Percentiles rank a stretch among this genome's conserved stretches.
phyloP scores from a whole-genome alignment of 192 early-diverging fungal genomes.

The Phycomyces blakesleeanus region DNA sequence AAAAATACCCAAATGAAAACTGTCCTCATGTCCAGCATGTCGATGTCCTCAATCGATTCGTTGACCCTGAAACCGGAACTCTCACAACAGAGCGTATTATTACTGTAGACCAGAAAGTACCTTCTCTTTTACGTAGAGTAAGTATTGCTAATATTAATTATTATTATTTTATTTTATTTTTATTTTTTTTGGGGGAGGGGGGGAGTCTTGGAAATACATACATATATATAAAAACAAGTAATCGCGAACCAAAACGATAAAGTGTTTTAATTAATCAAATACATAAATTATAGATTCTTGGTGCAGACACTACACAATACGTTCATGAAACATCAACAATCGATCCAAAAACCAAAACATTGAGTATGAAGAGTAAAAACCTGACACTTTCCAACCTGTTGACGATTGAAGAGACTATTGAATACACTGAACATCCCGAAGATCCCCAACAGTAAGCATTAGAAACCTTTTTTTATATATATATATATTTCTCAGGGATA shows the following conservation, averaged over 20 bases:
- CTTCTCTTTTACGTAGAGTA: conserved; percentile 64
- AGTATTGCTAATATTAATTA: no score
- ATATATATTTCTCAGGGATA: no score
- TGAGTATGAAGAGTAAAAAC: conserved; percentile 77
- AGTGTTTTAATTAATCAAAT: background rate
- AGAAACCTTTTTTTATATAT: no score
- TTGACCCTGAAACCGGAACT: conserved; percentile 80
- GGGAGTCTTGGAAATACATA: no score
- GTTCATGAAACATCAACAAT: conserved; percentile 86
- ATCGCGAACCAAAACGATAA: no score
- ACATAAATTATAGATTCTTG: conserved; percentile 48
- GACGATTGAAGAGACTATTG: conserved; percentile 77
- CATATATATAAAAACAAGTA: no score
- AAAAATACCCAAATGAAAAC: conserved; percentile 95
- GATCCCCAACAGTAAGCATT: conserved; percentile 35
- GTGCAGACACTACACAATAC: conserved; percentile 67
- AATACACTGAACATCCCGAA: conserved; percentile 62
- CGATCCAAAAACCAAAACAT: conserved; percentile 68
- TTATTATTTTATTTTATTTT: no score
- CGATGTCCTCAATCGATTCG: conserved; percentile 76
- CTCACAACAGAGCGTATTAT: conserved; percentile 89
- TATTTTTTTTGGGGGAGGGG: no score
- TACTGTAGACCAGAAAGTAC: conserved; percentile 80
- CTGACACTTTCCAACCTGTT: conserved; percentile 83
- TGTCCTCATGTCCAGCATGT: conserved; percentile 88